phyloP scores from a whole-genome alignment of 768 basidiomycete genomes.

The Naganishia vishniacii region DNA sequence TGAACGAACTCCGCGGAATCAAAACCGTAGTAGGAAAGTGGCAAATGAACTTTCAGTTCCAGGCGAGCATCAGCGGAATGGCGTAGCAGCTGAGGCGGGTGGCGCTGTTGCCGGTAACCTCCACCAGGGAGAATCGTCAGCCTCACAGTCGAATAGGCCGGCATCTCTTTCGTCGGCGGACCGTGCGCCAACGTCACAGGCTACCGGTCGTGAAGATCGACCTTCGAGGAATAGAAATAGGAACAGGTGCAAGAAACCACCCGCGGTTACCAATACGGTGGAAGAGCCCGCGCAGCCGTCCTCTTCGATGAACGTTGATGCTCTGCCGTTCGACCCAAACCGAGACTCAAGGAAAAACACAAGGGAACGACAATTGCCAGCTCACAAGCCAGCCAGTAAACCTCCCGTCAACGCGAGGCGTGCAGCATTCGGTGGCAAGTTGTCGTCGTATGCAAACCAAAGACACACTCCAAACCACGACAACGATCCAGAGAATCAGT shows the following conservation, averaged over 20 bases:
- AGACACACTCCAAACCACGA: slow-evolving; percentile 1
- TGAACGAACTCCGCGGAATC: background rate
- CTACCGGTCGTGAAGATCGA: background rate
- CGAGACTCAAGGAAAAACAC: background rate
- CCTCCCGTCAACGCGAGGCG: slow-evolving; percentile 1
- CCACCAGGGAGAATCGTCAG: background rate
- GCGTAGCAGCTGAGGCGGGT: background rate
- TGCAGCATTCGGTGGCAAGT: slow-evolving; percentile 14
- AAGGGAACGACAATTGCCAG: background rate
- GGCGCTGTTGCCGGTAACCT: background rate
- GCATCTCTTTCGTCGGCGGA: background rate
- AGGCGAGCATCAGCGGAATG: background rate
- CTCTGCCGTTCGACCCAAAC: background rate
- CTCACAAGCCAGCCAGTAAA: background rate
- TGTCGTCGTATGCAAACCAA: background rate
- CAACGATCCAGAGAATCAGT: slow-evolving; percentile 7
- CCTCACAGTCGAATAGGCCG: no score
- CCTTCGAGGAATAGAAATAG: background rate
- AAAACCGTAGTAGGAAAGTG: no score
- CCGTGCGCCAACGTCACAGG: background rate
- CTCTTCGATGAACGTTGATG: background rate
- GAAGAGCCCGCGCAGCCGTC: background rate
- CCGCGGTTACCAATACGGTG: background rate
- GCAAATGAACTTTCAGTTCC: background rate
- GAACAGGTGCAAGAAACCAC: background rate